Evolutionary conservation across 2,329 filamentous ascomycete species (phyloP), one percentile per base, ranked within the genome.

Genomic region (Lecanicillium sp.): DNA sequence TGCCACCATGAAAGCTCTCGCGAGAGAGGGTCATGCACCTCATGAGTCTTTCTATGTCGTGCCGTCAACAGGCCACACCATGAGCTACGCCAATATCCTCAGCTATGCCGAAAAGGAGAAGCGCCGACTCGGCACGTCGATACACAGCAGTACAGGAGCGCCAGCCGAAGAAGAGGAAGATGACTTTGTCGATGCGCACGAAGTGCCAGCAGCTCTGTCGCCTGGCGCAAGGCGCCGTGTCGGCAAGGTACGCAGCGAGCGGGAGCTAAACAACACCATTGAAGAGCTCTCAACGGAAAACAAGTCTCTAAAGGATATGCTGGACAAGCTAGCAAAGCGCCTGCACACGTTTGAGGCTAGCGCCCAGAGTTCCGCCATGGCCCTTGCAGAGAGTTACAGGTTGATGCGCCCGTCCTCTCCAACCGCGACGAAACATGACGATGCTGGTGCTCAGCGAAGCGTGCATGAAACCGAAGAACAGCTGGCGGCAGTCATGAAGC

Each of bases 261-360:
- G 55, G 46, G 65, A 72, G 37, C 53, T 73, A 22, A 66, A 65
- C 45, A 90, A 87, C 54, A 84, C 83, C 3, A 69, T 87, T 45
- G 92, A 98, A 59, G 92, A 98, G 60, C 72, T 97, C 9, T 80
- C 84, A 46, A 76, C 90, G 35, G 87, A 97, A 56, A 98, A 97
- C 58, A 76, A 84, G 45, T 85, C 84, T 9, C 72, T 97, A 36
- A 90, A 92, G 52, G 77, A 84, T 41, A 80, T 88, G 50, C 77
- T 94, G 8, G 89, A 97, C 60, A 87, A 87, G 36, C 74, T 96
- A 27, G 86, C 84, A 45, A 86, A 84, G 50, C 79, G 90, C 1
- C 74, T 98, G n/a, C 85, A 92, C 52, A 84, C 88, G 45, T 98
- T 95, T 64, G 90, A 98, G 61, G 81, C 87, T 29, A 89, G 87